These are phyloP conservation scores for Toxoplasma gondii DNA, from an alignment of 169 alveolate genomes.

Conservation along the genomic window DNA sequence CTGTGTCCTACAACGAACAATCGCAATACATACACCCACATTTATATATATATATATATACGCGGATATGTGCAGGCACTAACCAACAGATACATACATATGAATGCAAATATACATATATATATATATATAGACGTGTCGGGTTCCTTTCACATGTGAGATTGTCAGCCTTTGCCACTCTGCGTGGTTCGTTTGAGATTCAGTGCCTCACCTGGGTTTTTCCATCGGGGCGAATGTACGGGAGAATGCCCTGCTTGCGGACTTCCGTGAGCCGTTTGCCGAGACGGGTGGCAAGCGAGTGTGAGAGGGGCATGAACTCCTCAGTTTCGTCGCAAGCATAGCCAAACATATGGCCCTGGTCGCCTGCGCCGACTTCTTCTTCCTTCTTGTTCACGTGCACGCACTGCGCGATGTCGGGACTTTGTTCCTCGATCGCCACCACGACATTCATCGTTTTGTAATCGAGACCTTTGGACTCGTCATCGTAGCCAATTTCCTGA, in stretches of 20 bases:
- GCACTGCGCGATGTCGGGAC: slow-evolving; percentile 96
- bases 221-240: slow-evolving; percentile 99
- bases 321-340: slow-evolving; percentile 99
- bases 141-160: no score
- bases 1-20: no score
- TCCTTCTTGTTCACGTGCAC: slow-evolving; percentile 91
- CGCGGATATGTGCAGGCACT: no score
- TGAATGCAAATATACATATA: not conserved
- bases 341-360: slow-evolving; percentile 98
- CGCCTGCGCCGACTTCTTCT: slow-evolving; percentile 95
- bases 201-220: slow-evolving; percentile 94
- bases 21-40: not conserved
- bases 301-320: slow-evolving; percentile 98
- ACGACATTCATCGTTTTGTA: slow-evolving; percentile 94
- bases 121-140: no score
- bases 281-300: slow-evolving; percentile 93
- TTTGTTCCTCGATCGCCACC: slow-evolving; percentile 93
- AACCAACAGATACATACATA: no score
- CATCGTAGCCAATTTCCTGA: slow-evolving; percentile 91
- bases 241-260: slow-evolving; percentile 87
- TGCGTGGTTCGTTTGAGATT: no score
- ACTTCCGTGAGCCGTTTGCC: slow-evolving; percentile 94
- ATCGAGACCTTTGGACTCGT: slow-evolving; percentile 93
- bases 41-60: not conserved
- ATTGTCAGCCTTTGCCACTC: no score